Conservation (phyloP, 352 stramenopile genomes). For the Plasmopara viticola region DNA sequence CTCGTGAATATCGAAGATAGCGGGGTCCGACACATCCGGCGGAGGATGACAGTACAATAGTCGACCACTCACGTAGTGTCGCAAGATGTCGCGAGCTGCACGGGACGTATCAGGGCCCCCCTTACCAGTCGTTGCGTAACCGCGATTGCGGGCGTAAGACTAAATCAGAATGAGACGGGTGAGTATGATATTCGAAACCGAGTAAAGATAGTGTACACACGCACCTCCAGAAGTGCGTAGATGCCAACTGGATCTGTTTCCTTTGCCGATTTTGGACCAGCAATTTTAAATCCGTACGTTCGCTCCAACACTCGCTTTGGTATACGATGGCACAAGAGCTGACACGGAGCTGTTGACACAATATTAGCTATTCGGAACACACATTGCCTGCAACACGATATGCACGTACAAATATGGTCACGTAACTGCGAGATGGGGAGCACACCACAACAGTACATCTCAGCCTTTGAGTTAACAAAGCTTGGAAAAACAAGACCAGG, state of each 20-base stretch:
- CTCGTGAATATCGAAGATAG: slow-evolving; percentile 72
- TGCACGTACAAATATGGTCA: slow-evolving; percentile 83
- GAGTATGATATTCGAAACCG: background rate
- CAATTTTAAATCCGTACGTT: slow-evolving; percentile 95
- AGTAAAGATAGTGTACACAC: slow-evolving; percentile 5
- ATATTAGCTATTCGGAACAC: slow-evolving; percentile 6
- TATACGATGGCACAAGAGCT: slow-evolving; percentile 93
- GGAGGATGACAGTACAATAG: slow-evolving; percentile 96
- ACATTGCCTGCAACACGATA: background rate
- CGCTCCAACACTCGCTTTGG: slow-evolving; percentile 93
- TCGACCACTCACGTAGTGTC: slow-evolving; percentile 97
- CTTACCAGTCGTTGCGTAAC: slow-evolving; percentile 92
- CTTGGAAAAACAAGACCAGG: slow-evolving; percentile 99
- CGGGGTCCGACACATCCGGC: slow-evolving; percentile 49
- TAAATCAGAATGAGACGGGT: slow-evolving; percentile 15
- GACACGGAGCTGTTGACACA: slow-evolving; percentile 68
- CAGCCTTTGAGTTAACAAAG: slow-evolving; percentile 97
- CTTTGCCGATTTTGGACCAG: slow-evolving; percentile 49
- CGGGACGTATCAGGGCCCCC: slow-evolving; percentile 93
- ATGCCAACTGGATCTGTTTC: slow-evolving; percentile 76
- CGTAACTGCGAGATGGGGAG: slow-evolving; percentile 98
- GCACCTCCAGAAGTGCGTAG: slow-evolving; percentile 66
- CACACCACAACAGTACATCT: slow-evolving; percentile 98
- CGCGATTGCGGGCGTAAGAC: slow-evolving; percentile 78
- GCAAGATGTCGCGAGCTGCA: slow-evolving; percentile 93